Base-by-base conservation (phyloP, 345 rosid genomes). In the Luvunga scandens region DNA sequence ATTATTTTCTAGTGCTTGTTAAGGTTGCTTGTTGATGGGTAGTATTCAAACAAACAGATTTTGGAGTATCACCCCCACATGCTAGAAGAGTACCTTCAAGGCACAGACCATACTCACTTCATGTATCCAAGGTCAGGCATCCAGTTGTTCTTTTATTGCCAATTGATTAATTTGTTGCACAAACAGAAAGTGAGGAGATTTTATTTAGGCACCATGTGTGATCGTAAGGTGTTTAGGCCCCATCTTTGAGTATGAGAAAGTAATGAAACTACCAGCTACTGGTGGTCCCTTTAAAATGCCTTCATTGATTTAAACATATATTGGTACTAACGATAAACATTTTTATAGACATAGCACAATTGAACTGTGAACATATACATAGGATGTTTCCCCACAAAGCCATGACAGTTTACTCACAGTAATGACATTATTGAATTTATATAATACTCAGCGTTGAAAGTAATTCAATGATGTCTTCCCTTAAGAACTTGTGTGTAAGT, bases 51-150 rank as follows among this genome's bases (percentile, higher is more conserved):
- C 65, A 65, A 85, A 84, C 86, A 94, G 99, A 94, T 96, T 78
- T 83, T 96, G 79, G 99, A 96, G 89, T 95, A 91, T 81, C 95
- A 91, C 83, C 95, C 95, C 36, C 92, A 87, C 83, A 90, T 91
- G 95, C 77, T 90, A 73, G 83, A 87, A 77, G 93, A 91, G 83
- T 81, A 91, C 82, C 85, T 90, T 78, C 87, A 85, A 57, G 98
- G 98, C 69, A 88, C 90, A 80, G 97, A 93, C 74, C 93, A 90
- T 64, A 69, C 86, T 70, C 88, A 87, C 89, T 96, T 96, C 88
- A 85, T 96, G 84, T 95, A 95, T 79, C 98, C 98, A 75, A 95
- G 98, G 98, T 93, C 30, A 85, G 85, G 69, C 71, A 79, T 59
- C 39, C 30, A 71, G 48, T 16, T 61, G 34, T n/a, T 62, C 55